Base-by-base conservation (phyloP, 1,139 yeast species). In the Geotrichum citri-aurantii region DNA sequence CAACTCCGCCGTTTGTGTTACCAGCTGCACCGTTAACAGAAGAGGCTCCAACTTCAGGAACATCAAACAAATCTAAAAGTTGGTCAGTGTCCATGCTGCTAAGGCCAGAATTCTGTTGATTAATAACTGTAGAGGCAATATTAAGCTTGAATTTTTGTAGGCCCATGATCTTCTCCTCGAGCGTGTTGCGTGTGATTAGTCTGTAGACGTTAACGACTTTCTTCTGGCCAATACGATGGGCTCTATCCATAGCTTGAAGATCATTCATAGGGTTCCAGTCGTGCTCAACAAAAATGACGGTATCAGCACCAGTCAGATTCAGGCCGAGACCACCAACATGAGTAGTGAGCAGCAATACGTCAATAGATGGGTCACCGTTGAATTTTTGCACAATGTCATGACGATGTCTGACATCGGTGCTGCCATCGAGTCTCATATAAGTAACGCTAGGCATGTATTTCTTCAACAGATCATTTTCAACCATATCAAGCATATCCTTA, bases 201-300 rank as follows among this genome's bases (percentile, higher is more conserved):
- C 98, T 80, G 70, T 92, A 92, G 19, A 95, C 99, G 72, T 91
- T 90, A 52, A 95, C 99, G 46, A 93, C 97, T 71, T 92, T 93
- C 77, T 91, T 91, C 74, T 95, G 99, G 3, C 99, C 99, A 65
- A 95, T 83, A 72, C 99, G 81, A 73, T 95, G 99, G 0, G 99
- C 99, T 69, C 99, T 81, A 71, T 95, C 99, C 99, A 95, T 95
- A 0, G 99, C 99, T 72, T 95, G 99, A 62, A 95, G 78, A 77
- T 95, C 99, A 70, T 91, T 93, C 99, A 95, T 95, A 26, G 99
- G 99, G 71, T 95, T 95, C 99, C 99, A 95, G 73, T 95, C 99
- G 70, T 95, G 99, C 70, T 95, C 99, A 47, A 95, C 96, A 75
- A 95, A 95, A 14, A 95, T 93, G 55, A 95, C 99, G 0, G 99